Evolutionary conservation across 1,284 basidiomycete species (phyloP), one percentile per base, ranked within the genome.

Genomic region (Ceratobasidium papillatum): DNA sequence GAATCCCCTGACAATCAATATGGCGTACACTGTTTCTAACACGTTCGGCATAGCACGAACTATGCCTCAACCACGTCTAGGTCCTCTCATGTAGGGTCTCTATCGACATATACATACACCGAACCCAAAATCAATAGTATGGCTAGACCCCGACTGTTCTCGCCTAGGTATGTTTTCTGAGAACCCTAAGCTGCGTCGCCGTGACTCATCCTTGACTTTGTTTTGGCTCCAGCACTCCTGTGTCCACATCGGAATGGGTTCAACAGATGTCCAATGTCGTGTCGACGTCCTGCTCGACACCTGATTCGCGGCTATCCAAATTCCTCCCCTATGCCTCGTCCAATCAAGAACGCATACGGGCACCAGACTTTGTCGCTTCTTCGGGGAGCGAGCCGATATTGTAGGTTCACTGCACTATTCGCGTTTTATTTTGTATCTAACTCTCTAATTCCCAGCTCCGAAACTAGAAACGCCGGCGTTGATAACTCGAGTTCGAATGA

Each of bases 401-500:
- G n/a, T n/a, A n/a, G n/a, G n/a, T n/a, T n/a, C n/a, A n/a, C n/a
- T n/a, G n/a, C n/a, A n/a, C n/a, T n/a, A 45, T 45, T 45, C 5
- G 43, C 12, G 12, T 11, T 19, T 45, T 1, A 11, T 1, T 45
- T 11, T 45, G 19, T 45, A 2, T 45, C 19, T 45, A 45, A 45
- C 5, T 19, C 19, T 45, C 2, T 45, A 19, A 7, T n/a, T n/a
- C n/a, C 43, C 43, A 7, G 19, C 43, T 7, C 12, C 47, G 47
- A 51, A 51, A n/a, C 47, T 51, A 51, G n/a, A n/a, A n/a, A n/a
- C n/a, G n/a, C 43, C 43, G 43, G 43, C 43, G 43, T n/a, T n/a
- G n/a, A n/a, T n/a, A n/a, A n/a, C n/a, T n/a, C 2, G 5, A 7
- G 25, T n/a, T 51, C 47, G 1, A 7, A 51, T n/a, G 47, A 51